Evolutionary conservation across 2,329 filamentous ascomycete genomes (phyloP), one percentile per base, ranked within the genome.

Genomic region (Aspergillus fructus): DNA sequence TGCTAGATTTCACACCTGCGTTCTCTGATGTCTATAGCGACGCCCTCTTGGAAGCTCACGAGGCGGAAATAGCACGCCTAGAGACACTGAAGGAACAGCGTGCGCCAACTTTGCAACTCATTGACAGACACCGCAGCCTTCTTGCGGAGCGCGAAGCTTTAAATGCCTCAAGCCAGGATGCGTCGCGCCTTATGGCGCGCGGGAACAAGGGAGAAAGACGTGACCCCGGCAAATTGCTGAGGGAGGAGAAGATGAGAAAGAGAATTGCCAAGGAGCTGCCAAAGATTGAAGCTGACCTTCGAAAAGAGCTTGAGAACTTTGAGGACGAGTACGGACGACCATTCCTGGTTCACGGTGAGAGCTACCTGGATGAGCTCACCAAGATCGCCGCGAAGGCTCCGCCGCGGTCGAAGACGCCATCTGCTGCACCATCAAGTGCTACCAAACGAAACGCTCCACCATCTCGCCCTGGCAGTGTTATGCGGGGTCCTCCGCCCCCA

Each of bases 211-310:
- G 93, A 54, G 93, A 97, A 78, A 91, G 88, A 75, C 90, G 96
- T 62, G 94, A 99, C 70, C 94, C 94, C 3, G 93, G 92, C 50
- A 94, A 96, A 76, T 82, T 99, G 15, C 81, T 99, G 52, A 85
- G 94, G 30, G 94, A 99, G 71, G 94, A 99, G 78, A 99, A 97
- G 83, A 96, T 96, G 91, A 87, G 94, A 59, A 99, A 99, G 84
- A 85, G 93, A 57, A 97, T 99, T 61, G 85, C 93, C 24, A 99
- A 97, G 75, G 94, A 99, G 70, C 80, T 99, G 30, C 94, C 94
- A 55, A 97, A 96, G 78, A 83, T 99, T 43, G 88, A 93, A 57
- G 83, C 83, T 0, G 92, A 97, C n/a, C 78, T 99, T 58, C 85
- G 85, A 63, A 93, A 88, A 72, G 82, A 84, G n/a, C 82, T 99